Evolutionary conservation across 345 rosid genomes (phyloP), one percentile per base, ranked within the genome.

Genomic region (Acer saccharum): DNA sequence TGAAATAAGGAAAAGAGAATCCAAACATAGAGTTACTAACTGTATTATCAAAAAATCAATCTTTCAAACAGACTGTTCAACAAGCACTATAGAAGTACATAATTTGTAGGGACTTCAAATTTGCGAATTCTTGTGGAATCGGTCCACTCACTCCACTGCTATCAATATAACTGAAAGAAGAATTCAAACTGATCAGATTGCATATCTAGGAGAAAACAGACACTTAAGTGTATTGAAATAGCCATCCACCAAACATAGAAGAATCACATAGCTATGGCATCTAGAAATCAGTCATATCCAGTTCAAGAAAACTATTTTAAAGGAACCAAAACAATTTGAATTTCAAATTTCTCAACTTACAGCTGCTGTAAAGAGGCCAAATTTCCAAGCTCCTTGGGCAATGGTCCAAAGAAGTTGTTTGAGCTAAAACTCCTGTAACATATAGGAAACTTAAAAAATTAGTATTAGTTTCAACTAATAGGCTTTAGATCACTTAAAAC

Each of bases 121-220:
- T 85, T 64, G 81, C 82, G 46, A 90, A 77, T 80, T 88, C 89
- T 48, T 44, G 77, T 23, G 91, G 90, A 66, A 90, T 86, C 32
- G 80, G 69, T 72, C 89, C 91, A 44, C 86, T 84, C 54, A 82
- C 87, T 78, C 91, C 93, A 77, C 93, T 86, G 75, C 93, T 89
- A 78, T 89, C 90, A 16, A 89, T 67, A 74, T 88, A 86, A 82
- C 89, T 87, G 85, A 77, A 80, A 78, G 11, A 78, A 69, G 77
- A 80, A 43, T 29, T 44, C 41, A 41, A 71, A 17, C 14, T 8
- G 8, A 44, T 74, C 68, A 75, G 74, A 80, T 27, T 58, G 50
- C 68, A 44, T 43, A 46, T 65, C 62, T 13, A 72, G 7, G 7
- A 44, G 16, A 43, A 61, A 12, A 16, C 13, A 10, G 46, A 39